Conservation (phyloP, 352 stramenopile genomes). For the Globisporangium sylvaticum region DNA sequence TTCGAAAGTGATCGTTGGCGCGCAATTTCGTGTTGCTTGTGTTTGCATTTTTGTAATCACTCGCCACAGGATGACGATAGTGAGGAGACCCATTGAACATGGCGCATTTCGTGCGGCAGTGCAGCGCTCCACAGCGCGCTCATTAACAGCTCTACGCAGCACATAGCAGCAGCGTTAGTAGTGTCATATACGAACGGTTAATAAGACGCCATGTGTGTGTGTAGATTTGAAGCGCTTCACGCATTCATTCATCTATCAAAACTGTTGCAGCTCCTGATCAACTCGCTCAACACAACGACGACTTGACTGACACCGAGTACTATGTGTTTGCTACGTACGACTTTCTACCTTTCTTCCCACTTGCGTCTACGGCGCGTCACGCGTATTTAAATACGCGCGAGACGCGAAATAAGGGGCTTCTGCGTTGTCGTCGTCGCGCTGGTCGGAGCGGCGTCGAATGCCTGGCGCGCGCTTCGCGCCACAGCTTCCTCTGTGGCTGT, state of each 20-base stretch:
- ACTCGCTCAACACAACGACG: background rate
- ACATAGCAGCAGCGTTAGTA: background rate
- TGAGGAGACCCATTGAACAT: background rate
- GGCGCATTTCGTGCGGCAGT: background rate
- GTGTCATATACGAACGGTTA: background rate
- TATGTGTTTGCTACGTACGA: background rate
- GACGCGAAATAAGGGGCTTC: background rate
- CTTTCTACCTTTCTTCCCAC: background rate
- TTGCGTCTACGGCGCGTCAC: background rate
- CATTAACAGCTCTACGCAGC: background rate
- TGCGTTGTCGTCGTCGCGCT: background rate
- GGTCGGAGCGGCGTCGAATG: constrained; percentile 5
- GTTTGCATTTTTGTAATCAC: background rate
- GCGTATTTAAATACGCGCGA: constrained; percentile 6
- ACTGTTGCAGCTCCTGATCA: background rate
- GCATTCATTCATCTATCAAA: background rate
- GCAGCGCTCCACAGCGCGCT: background rate
- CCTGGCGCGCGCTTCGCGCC: constrained; percentile 7
- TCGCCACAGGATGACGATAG: too few species aligned
- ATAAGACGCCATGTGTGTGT: background rate
- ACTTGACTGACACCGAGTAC: background rate
- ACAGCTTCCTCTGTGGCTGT: background rate
- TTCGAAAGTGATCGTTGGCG: background rate
- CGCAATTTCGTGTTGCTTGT: constrained; percentile 7
- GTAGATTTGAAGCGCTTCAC: background rate